Evolutionary conservation across 1,284 basidiomycete genomes (phyloP), one percentile per base, ranked within the genome.

Genomic region (Leccinum pachyderme): DNA sequence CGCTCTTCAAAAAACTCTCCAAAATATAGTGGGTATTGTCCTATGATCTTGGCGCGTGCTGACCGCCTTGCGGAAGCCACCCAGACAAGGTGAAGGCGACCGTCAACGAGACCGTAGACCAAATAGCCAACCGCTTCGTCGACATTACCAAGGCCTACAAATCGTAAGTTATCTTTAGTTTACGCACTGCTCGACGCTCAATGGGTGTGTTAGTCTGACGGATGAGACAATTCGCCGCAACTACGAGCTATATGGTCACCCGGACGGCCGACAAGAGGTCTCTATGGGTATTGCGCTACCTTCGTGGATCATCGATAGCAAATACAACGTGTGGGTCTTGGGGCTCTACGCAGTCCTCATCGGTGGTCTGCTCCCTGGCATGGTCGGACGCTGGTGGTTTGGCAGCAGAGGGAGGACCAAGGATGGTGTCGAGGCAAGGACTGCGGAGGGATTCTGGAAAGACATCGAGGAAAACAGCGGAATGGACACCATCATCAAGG

Each of bases 91-190:
- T 97, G 58, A 90, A 86, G 66, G 81, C 92, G 7, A 81, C 82
- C 0, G 82, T 78, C 2, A 95, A 98, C 66, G 81, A 95, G 66
- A 98, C 96, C 0, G 81, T 90, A 54, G 96, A 98, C 65, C 81
- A 86, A n/a, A 93, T 92, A 33, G 91, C 93, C 63, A 80, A 86
- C 50, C 86, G 89, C 61, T 99, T 96, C 71, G 93, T 99, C 39
- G 86, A 93, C 47, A 77, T 99, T 45, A 99, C 97, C 25, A 99
- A 99, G 73, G 97, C 97, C 1, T 99, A 99, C 79, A 99, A 99
- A 80, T 74, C 96, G 84, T 93, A 61, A 59, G 84, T 74, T 4
- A 27, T 22, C n/a, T 22, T 13, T 31, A n/a, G 6, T 45, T 43
- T 24, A 11, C 9, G 5, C 2, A 5, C 8, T 45, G 18, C 28